phyloP scores from a whole-genome alignment of 2,329 filamentous ascomycete genomes.

The Penicillium digitatum region DNA sequence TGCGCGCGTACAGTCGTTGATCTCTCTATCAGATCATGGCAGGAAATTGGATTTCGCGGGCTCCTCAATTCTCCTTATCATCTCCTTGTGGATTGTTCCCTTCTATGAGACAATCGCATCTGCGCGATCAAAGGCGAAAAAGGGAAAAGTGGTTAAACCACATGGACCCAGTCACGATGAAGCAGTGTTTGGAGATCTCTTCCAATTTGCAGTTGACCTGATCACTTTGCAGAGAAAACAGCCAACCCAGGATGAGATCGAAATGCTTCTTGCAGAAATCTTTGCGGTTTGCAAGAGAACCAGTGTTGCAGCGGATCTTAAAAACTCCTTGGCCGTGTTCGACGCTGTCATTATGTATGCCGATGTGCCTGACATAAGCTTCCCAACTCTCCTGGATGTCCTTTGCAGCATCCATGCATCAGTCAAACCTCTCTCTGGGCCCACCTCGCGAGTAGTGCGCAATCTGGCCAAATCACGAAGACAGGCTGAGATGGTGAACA shows the following conservation, averaged over 20 bases:
- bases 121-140: slow-evolving; percentile 38
- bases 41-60: slow-evolving; percentile 41
- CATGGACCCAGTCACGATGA: slow-evolving; percentile 35
- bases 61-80: slow-evolving; percentile 38
- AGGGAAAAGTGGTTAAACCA: slow-evolving; percentile 31
- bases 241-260: slow-evolving; percentile 35
- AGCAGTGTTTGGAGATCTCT: slow-evolving; percentile 36
- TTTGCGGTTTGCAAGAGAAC: slow-evolving; percentile 42
- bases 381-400: slow-evolving; percentile 39
- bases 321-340: slow-evolving; percentile 41
- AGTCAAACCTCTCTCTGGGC: slow-evolving; percentile 42
- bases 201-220: slow-evolving; percentile 43
- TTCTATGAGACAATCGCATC: slow-evolving; percentile 38
- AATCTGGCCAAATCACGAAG: slow-evolving; percentile 40
- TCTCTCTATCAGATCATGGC: slow-evolving; percentile 42
- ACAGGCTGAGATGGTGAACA: slow-evolving; percentile 39
- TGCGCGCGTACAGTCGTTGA: slow-evolving; percentile 38
- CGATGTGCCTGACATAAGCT: slow-evolving; percentile 39
- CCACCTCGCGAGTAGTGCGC: slow-evolving; percentile 42
- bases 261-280: slow-evolving; percentile 36
- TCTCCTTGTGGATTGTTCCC: slow-evolving; percentile 39
- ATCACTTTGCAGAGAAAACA: slow-evolving; percentile 42
- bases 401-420: slow-evolving; percentile 45
- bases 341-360: slow-evolving; percentile 42
- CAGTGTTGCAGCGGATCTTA: slow-evolving; percentile 41